Evolutionary conservation across 2,329 filamentous ascomycete species (phyloP).

Genomic region (Ceratocystis papillata): DNA sequence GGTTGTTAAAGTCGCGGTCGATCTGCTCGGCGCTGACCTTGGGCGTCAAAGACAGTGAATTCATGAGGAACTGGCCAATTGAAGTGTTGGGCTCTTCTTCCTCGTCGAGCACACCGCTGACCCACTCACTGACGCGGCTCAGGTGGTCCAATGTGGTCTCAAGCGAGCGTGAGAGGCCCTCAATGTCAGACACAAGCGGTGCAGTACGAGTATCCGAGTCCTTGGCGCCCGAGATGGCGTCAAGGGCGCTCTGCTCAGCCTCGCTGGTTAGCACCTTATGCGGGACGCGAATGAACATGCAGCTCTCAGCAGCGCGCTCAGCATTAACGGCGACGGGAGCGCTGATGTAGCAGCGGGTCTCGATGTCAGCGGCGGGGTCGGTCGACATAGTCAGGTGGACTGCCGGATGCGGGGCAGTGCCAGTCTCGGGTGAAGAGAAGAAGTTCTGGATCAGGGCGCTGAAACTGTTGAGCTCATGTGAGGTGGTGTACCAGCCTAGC

Average conservation of each 20-base stretch:
- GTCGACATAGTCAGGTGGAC: constrained; percentile 93
- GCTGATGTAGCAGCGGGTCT: constrained; percentile 88
- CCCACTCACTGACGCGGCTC: constrained; percentile 83
- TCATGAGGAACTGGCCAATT: constrained; percentile 89
- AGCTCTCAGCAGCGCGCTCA: constrained; percentile 90
- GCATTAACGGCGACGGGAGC: constrained; percentile 89
- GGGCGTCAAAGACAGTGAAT: constrained; percentile 80
- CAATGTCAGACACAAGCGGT: constrained; percentile 73
- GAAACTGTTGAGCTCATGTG: constrained; percentile 94
- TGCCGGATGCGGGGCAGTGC: constrained; percentile 94
- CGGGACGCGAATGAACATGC: constrained; percentile 93
- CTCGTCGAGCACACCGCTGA: constrained; percentile 88
- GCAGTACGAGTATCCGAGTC: constrained; percentile 64
- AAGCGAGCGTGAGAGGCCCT: constrained; percentile 73
- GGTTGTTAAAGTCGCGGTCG: constrained; percentile 98
- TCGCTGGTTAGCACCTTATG: constrained; percentile 88
- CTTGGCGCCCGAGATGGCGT: constrained; percentile 73
- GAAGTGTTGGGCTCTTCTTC: constrained; percentile 81
- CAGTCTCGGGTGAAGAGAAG: constrained; percentile 92
- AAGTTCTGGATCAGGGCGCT: constrained; percentile 99
- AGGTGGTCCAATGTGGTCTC: constrained; percentile 83
- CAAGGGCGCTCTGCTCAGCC: constrained; percentile 54
- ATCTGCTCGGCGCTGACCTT: constrained; percentile 88
- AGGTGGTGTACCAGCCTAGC: constrained; percentile 97
- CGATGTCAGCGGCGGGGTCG: constrained; percentile 75